Percentiles rank a stretch among this genome's conserved stretches.
These are phyloP conservation scores for Fusarium haematococcum DNA, from an alignment of 2,329 filamentous ascomycete genomes.

Conservation along the genomic window DNA sequence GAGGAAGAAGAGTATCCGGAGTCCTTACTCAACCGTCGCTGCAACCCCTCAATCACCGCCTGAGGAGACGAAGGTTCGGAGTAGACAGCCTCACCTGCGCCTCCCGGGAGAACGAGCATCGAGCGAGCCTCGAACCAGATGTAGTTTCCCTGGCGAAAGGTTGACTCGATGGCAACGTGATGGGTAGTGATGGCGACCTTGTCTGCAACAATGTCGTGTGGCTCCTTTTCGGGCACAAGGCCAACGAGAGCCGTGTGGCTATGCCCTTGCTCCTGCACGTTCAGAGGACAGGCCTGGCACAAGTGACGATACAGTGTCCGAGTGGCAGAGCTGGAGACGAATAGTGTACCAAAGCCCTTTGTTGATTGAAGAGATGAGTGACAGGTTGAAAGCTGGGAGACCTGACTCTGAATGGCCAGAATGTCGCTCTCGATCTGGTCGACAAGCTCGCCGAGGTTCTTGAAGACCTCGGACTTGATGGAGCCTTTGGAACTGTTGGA, in stretches of 20 bases:
- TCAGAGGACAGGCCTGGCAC: conserved; percentile 4
- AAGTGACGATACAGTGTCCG: conserved; percentile 8
- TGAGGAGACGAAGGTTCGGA: conserved; percentile 4
- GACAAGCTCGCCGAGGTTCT: neutral
- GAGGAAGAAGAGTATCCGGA: conserved; percentile 14
- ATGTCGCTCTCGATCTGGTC: neutral
- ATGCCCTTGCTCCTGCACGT: neutral
- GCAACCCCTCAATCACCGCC: conserved; percentile 6
- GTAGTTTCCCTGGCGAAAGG: conserved; percentile 1
- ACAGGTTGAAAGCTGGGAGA: neutral
- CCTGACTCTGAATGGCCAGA: neutral
- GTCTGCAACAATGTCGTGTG: neutral
- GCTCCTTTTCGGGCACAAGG: neutral
- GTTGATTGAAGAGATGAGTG: neutral
- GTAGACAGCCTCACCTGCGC: neutral
- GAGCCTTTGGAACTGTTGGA: no score
- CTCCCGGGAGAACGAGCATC: neutral
- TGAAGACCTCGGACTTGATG: neutral
- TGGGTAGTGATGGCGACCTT: neutral
- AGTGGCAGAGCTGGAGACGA: conserved; percentile 2
- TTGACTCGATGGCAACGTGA: conserved; percentile 17
- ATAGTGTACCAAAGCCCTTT: neutral
- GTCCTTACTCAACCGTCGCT: neutral
- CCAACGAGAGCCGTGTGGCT: conserved; percentile 7
- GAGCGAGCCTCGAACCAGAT: conserved; percentile 19